These are phyloP conservation scores for Kwoniella shandongensis DNA, from an alignment of 768 basidiomycete genomes.

Conservation along the genomic window DNA sequence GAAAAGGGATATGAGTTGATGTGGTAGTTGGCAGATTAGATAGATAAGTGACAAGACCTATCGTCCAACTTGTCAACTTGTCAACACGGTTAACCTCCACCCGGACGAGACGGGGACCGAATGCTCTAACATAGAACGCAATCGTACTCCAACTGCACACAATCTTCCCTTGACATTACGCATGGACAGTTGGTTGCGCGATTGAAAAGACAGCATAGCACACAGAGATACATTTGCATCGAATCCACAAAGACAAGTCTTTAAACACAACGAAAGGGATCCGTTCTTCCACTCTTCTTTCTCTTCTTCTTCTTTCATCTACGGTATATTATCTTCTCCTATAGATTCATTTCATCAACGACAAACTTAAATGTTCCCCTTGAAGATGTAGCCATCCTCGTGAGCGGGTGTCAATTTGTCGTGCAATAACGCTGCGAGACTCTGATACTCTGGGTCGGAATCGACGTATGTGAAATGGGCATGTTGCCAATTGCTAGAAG, in stretches of 20 bases:
- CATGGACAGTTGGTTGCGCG: too few relatives aligned
- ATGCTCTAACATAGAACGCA: neutral
- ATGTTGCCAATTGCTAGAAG: conserved; percentile 69
- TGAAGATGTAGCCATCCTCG: conserved; percentile 75
- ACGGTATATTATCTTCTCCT: neutral
- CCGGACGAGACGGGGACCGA: neutral
- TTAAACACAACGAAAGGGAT: too few relatives aligned
- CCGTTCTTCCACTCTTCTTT: neutral
- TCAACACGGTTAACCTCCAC: conserved; percentile 5
- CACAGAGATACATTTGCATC: too few relatives aligned
- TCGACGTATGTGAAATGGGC: conserved; percentile 74
- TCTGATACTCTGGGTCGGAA: conserved; percentile 71
- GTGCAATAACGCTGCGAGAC: conserved; percentile 61
- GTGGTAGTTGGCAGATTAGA: too few relatives aligned
- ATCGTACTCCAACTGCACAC: too few relatives aligned
- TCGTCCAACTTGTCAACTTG: too few relatives aligned
- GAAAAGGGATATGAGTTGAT: too few relatives aligned
- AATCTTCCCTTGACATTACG: too few relatives aligned
- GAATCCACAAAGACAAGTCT: too few relatives aligned
- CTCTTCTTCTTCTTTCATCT: neutral
- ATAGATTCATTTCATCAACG: neutral
- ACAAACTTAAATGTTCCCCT: conserved; percentile 30
- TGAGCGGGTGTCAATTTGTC: conserved; percentile 64
- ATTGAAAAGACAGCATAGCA: too few relatives aligned
- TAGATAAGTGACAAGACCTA: too few relatives aligned